phyloP scores from a whole-genome alignment of 1,139 yeast species.

The Debaryomyces sp. region DNA sequence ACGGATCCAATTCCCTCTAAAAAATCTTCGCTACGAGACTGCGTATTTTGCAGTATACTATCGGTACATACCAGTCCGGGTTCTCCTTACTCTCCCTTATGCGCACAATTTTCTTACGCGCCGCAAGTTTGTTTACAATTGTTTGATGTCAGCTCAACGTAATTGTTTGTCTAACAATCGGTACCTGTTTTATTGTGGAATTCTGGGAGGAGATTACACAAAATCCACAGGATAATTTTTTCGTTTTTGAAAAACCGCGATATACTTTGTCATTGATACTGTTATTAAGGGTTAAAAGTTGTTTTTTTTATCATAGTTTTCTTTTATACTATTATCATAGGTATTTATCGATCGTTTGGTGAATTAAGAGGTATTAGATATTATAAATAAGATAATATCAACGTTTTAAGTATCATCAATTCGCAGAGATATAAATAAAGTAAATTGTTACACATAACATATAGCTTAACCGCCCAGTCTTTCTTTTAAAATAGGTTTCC shows the following conservation, averaged over 20 bases:
- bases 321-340: conserved; percentile 1
- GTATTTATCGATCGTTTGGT: conserved; percentile 4
- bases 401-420: neutral
- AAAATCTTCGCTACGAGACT: neutral
- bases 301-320: conserved; percentile 4
- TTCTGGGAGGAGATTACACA: conserved; percentile 3
- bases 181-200: conserved; percentile 4
- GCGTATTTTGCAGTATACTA: neutral
- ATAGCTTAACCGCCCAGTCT: conserved; percentile 6
- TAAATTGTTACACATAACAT: conserved; percentile 1
- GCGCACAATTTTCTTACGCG: neutral
- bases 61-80: neutral
- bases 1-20: neutral
- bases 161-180: neutral
- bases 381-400: neutral
- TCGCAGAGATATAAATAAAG: neutral
- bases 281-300: neutral
- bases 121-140: neutral
- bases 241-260: conserved; percentile 4
- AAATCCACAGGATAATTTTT: neutral
- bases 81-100: no score
- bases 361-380: neutral
- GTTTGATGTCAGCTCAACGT: neutral
- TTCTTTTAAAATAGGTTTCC: conserved; percentile 7
- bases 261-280: conserved; percentile 1